Base-by-base conservation (phyloP, 192 early-diverging fungal genomes). In the Coemansia sp. region DNA sequence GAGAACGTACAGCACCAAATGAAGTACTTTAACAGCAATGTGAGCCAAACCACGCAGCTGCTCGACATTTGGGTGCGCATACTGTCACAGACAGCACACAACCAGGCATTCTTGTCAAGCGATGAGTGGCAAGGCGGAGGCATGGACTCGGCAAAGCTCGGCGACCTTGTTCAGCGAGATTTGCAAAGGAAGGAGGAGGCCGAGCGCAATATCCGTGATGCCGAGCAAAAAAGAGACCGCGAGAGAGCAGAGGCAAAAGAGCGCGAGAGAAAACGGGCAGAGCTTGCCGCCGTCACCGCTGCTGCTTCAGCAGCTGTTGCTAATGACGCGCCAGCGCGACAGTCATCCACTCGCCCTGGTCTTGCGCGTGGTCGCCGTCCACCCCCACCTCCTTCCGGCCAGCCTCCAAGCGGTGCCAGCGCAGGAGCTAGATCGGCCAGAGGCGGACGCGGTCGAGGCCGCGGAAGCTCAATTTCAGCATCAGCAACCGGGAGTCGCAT, bases 1-100 rank as follows among this genome's bases (percentile, higher is more conserved):
- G 76, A 79, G 39, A 72, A 73, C 32, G 67, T 79, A 1, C 70
- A 72, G 22, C 66, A 62, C 33, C 76, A 79, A 38, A 63, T 79
- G 43, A 79, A 79, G 65, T 79, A 78, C 63, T 83, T 85, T 42
- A 78, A 72, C 39, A 75, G 76, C 67, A 85, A 80, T 14, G 70
- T 85, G 10, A 70, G 77, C 54, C 76, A 85, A 62, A 82, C 83
- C 14, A 76, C 82, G 8, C 82, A 83, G 53, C 50, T 85, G 37
- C 64, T 85, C 27, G 82, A 85, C 39, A 54, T 76, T 14, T 85
- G 83, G 83, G 76, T 82, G 24, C 62, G 67, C 35, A 74, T 83
- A 27, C 55, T 85, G 32, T 83, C 83, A 32, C 83, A 85, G 38
- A 82, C 81, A 15, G 62, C 77, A 22, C 83, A 85, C 53, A 83